Evolutionary conservation across 495 filamentous ascomycete species (phyloP).

Genomic region (Hypoxylon subgilvum): DNA sequence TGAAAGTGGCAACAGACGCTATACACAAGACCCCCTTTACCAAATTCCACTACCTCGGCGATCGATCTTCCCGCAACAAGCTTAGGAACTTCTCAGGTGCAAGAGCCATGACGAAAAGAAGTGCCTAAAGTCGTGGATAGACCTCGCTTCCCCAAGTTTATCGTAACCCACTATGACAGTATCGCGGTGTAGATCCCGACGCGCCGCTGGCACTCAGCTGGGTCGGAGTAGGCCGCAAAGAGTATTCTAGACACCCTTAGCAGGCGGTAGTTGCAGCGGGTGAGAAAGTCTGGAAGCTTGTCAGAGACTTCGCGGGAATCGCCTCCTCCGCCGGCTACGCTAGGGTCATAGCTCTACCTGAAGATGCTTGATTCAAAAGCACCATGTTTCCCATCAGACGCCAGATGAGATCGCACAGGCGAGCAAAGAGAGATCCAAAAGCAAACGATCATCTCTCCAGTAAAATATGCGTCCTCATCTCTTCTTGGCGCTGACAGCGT

Average conservation of each 20-base stretch:
- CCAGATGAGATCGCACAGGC: not conserved
- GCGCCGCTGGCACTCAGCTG: slow-evolving; percentile 3
- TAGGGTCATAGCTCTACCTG: not conserved
- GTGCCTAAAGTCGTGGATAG: no score
- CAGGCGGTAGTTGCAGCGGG: not conserved
- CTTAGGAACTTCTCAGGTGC: no score
- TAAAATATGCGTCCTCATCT: slow-evolving; percentile 4
- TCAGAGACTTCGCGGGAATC: not conserved
- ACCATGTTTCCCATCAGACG: not conserved
- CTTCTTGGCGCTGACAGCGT: slow-evolving; percentile 14
- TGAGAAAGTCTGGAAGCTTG: slow-evolving; percentile 4
- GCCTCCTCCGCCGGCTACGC: not conserved
- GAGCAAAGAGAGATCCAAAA: not conserved
- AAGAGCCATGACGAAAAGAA: no score
- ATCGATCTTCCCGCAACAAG: no score
- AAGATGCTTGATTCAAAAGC: slow-evolving; percentile 5
- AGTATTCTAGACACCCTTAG: not conserved
- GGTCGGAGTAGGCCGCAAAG: not conserved
- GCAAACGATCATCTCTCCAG: slow-evolving; percentile 4
- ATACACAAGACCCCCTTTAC: no score
- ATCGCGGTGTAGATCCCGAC: slow-evolving; percentile 2
- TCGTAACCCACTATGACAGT: not conserved
- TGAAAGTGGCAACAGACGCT: no score
- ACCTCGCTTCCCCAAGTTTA: no score
- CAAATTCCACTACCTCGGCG: no score